Evolutionary conservation across 2,329 filamentous ascomycete species (phyloP).

Genomic region (Ophiostoma quercus): DNA sequence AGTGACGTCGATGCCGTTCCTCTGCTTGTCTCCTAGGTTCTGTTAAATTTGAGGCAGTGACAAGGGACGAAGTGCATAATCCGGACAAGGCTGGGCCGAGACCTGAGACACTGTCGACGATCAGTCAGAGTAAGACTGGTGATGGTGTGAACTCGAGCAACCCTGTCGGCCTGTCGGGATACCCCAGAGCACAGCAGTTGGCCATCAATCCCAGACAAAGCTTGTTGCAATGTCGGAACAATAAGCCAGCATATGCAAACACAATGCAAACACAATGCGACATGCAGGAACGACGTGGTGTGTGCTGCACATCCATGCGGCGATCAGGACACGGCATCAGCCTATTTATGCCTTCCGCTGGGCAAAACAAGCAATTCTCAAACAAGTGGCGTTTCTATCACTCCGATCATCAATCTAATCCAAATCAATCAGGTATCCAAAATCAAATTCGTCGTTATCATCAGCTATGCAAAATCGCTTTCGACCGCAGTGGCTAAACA

Average conservation of each 20-base stretch:
- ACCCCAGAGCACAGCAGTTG: not conserved
- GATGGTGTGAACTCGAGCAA: not conserved
- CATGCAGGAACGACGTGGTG: not conserved
- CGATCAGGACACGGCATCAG: not conserved
- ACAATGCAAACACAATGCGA: not conserved
- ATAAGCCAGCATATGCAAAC: not conserved
- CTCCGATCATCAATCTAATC: not conserved
- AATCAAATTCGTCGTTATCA: not conserved
- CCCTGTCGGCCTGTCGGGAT: not conserved
- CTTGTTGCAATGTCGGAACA: not conserved
- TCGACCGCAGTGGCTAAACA: too few relatives aligned
- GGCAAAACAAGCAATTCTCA: not conserved
- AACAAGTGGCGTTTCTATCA: conserved; percentile 7
- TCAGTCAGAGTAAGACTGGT: not conserved
- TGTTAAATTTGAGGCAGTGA: not conserved
- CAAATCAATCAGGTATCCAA: not conserved
- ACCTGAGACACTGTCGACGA: not conserved
- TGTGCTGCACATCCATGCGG: not conserved
- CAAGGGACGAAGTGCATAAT: conserved; percentile 1
- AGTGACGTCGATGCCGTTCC: not conserved
- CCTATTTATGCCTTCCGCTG: not conserved
- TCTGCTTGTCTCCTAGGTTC: not conserved
- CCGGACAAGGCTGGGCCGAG: not conserved
- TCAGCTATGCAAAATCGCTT: not conserved
- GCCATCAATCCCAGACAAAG: conserved; percentile 9